Base-by-base conservation (phyloP, 1,139 yeast species). In the Kodamaea alishanica region DNA sequence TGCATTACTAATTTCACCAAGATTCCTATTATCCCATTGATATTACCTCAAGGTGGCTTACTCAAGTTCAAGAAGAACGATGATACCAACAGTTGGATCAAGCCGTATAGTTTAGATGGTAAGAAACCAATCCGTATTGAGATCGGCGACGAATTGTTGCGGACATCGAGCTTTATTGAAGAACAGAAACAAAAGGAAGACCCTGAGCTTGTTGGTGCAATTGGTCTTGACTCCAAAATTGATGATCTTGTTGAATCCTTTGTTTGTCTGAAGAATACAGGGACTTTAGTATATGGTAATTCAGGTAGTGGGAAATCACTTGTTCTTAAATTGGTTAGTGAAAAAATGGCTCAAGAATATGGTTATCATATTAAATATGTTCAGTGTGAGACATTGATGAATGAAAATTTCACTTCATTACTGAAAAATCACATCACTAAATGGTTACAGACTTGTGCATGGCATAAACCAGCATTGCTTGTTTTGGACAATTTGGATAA, bases 261-360 rank as follows among this genome's bases (percentile, higher is more conserved):
- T 8, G 55, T 67, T 8, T 56, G 73, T 35, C 73, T 81, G 33
- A 66, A 65, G 32, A 68, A 71, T 41, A 50, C 70, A 2, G 88
- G 94, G 2, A 51, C 64, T 1, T 63, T 87, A 38, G 55, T 90
- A 0, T 74, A 79, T 49, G 97, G 97, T 0, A 67, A 81, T 28
- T 67, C 87, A 0, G 97, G 96, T 0, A 74, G 88, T 46, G 97
- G 97, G 1, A 90, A 90, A 56, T 65, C 92, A 0, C 63, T 79
- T 2, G 52, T 83, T 0, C 56, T 81, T 11, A 61, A 67, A 6
- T 63, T 71, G 26, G 55, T 85, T 2, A 55, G 71, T 0, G 46
- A 60, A 2, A 53, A 54, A 6, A 57, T 84, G 11, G 46, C 55
- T 6, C 37, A 52, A 6, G 51, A 60, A 1, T 55, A 64, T 30